A percentile compares a stretch with the other conserved stretches of the same genome.
phyloP scores from a whole-genome alignment of 306 rosid genomes.

The Glycine latifolia region DNA sequence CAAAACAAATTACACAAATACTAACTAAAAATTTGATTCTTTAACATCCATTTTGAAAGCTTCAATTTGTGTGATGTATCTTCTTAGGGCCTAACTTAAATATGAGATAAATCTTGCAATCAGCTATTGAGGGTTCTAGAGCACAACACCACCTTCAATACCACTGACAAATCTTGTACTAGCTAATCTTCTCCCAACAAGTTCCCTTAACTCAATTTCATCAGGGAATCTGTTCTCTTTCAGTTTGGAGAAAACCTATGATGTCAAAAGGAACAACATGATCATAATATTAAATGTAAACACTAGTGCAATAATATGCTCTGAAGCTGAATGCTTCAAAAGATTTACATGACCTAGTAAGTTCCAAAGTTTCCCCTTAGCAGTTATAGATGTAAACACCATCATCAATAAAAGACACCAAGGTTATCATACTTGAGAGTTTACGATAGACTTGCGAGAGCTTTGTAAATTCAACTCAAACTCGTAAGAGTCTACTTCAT shows the following conservation, averaged over 20 bases:
- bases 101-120: background rate
- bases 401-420: background rate
- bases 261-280: conserved; percentile 29
- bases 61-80: conserved; percentile 14
- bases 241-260: conserved; percentile 82
- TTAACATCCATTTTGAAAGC: conserved; percentile 14
- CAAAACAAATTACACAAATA: conserved; percentile 13
- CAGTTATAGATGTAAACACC: background rate
- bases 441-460: too few species aligned
- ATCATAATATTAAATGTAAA: conserved; percentile 18
- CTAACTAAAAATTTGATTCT: conserved; percentile 30
- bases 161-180: conserved; percentile 41
- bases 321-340: conserved; percentile 15
- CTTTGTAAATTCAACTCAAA: too few species aligned
- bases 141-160: conserved; percentile 43
- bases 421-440: too few species aligned
- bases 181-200: conserved; percentile 53
- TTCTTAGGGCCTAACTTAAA: conserved; percentile 1
- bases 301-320: conserved; percentile 3
- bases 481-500: too few species aligned
- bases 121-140: conserved; percentile 39
- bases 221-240: conserved; percentile 80
- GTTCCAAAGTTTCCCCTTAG: background rate
- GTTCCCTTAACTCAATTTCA: conserved; percentile 72
- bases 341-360: background rate